Evolutionary conservation across 345 rosid species (phyloP).

Genomic region (Conringia planisiliqua): DNA sequence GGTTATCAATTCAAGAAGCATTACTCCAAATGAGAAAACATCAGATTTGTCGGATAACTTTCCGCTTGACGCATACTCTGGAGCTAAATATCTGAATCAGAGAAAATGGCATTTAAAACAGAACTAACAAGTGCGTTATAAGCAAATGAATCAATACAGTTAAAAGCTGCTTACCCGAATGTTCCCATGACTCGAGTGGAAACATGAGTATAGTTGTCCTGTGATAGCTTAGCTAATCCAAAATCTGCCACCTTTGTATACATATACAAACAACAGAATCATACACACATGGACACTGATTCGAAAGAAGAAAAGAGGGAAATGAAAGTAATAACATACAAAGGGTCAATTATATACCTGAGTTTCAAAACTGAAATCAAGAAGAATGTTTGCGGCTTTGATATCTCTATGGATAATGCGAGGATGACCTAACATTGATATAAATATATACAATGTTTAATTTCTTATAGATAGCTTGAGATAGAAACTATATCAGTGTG

Average conservation of each 20-base stretch:
- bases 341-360: constrained; percentile 42
- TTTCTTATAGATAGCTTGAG: neutral
- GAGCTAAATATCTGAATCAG: constrained; percentile 71
- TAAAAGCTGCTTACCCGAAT: constrained; percentile 64
- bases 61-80: constrained; percentile 93
- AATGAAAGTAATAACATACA: neutral
- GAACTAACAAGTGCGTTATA: neutral
- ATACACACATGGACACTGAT: neutral
- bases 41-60: constrained; percentile 89
- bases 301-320: neutral
- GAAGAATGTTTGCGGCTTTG: constrained; percentile 77
- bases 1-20: constrained; percentile 80
- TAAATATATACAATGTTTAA: neutral
- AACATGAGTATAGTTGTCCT: constrained; percentile 81
- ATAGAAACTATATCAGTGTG: neutral
- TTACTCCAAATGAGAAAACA: constrained; percentile 83
- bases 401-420: constrained; percentile 92
- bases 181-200: constrained; percentile 98
- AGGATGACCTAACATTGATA: constrained; percentile 63
- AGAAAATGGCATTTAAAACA: neutral
- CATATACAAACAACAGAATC: neutral
- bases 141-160: neutral
- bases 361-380: constrained; percentile 70
- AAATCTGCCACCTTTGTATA: constrained; percentile 82
- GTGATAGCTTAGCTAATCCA: constrained; percentile 85